Conservation (phyloP, 352 stramenopile species). For the Phytophthora crassamura region DNA sequence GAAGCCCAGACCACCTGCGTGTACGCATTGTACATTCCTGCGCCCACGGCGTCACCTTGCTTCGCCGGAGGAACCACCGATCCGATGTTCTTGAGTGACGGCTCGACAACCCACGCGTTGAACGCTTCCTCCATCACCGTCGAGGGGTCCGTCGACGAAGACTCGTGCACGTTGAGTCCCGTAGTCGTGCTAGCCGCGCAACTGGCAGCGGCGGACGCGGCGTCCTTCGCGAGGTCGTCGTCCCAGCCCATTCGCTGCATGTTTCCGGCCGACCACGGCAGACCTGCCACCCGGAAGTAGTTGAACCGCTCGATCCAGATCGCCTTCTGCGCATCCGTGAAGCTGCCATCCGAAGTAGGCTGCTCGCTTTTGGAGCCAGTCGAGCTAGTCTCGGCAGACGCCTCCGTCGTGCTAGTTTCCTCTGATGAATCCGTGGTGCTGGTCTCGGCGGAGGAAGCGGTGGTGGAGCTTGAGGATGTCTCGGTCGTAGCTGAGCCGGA, state of each 20-base stretch:
- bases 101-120: conserved; percentile 54
- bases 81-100: conserved; percentile 43
- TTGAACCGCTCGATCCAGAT: conserved; percentile 81
- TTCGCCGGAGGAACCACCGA: conserved; percentile 23
- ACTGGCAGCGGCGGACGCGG: conserved; percentile 40
- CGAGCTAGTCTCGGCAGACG: conserved; percentile 16
- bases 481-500: conserved; percentile 14
- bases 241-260: conserved; percentile 78
- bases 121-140: conserved; percentile 65
- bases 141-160: conserved; percentile 33
- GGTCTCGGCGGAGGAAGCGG: conserved; percentile 8
- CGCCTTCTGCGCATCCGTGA: conserved; percentile 51
- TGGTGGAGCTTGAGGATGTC: conserved; percentile 6
- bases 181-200: conserved; percentile 45
- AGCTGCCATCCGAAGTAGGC: conserved; percentile 28
- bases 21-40: conserved; percentile 76
- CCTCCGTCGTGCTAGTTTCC: neutral
- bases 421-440: conserved; percentile 2
- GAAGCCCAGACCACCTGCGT: conserved; percentile 74
- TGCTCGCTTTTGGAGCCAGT: conserved; percentile 14
- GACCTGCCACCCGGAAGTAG: conserved; percentile 69
- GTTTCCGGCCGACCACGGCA: conserved; percentile 67
- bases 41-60: conserved; percentile 56
- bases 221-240: conserved; percentile 54
- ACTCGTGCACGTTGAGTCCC: conserved; percentile 60